phyloP scores from a whole-genome alignment of 2,329 filamentous ascomycete species.

The Ceratocystis eucalypticola region DNA sequence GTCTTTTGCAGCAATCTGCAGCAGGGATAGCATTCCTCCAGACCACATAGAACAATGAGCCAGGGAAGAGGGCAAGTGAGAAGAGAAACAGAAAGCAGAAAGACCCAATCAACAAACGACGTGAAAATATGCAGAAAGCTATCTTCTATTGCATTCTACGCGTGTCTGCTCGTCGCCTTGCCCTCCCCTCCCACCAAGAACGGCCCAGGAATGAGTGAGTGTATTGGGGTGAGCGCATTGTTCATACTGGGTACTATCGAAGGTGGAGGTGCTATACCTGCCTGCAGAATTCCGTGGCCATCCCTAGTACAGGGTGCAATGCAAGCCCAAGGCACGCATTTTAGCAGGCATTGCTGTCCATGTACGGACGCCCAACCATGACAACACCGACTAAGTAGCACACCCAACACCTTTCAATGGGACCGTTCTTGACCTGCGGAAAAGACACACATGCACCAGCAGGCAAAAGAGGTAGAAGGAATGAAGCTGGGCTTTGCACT shows the following conservation, averaged over 20 bases:
- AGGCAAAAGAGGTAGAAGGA: not conserved
- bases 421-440: not conserved
- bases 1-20: not conserved
- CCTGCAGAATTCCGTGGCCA: not conserved
- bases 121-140: not conserved
- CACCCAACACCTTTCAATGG: not conserved
- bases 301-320: not conserved
- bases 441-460: no score
- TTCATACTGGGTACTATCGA: not conserved
- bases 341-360: not conserved
- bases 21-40: not conserved
- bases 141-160: not conserved
- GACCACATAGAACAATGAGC: not conserved
- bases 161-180: not conserved
- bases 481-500: not conserved
- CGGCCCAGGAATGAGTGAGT: not conserved
- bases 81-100: not conserved
- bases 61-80: not conserved
- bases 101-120: not conserved
- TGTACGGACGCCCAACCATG: not conserved
- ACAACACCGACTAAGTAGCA: not conserved
- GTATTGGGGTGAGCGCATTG: not conserved
- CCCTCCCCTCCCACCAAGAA: not conserved
- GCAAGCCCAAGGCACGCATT: not conserved
- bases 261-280: not conserved